Percentiles rank a stretch among this genome's conserved stretches.
These are phyloP conservation scores for Corinectria fuckeliana DNA, from an alignment of 2,329 filamentous ascomycete genomes.

Conservation along the genomic window DNA sequence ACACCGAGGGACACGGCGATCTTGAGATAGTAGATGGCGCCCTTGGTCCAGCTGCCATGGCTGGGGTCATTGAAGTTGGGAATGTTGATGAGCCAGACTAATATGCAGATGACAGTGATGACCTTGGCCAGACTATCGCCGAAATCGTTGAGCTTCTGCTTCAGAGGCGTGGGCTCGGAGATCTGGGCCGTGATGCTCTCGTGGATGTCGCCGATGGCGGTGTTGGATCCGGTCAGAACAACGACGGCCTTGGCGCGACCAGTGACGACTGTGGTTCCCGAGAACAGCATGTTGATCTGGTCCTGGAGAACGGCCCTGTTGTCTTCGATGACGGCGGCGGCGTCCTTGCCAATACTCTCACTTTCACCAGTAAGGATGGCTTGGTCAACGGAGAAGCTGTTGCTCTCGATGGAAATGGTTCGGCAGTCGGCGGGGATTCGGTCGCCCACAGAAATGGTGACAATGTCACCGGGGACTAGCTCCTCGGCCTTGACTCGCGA, in stretches of 20 bases:
- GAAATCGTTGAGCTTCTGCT: conserved; percentile 99
- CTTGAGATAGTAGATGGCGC: conserved; percentile 99
- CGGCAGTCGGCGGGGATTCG: conserved; percentile 95
- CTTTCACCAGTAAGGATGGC: conserved; percentile 97
- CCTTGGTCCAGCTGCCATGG: conserved; percentile 93
- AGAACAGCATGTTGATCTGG: conserved; percentile 97
- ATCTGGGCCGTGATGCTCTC: conserved; percentile 99
- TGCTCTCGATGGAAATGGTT: conserved; percentile 88
- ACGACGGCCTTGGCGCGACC: conserved; percentile 92
- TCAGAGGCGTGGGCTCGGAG: conserved; percentile 93
- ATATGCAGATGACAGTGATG: conserved; percentile 93
- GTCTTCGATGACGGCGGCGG: conserved; percentile 70
- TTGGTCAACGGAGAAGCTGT: conserved; percentile 96
- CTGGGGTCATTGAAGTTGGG: conserved; percentile 95
- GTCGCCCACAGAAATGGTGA: conserved; percentile 88
- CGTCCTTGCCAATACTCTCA: conserved; percentile 92
- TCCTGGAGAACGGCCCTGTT: conserved; percentile 93
- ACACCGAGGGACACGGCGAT: conserved; percentile 98
- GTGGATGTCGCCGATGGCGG: conserved; percentile 97
- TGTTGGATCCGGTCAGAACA: conserved; percentile 85
- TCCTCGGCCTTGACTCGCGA: conserved; percentile 94
- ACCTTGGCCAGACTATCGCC: conserved; percentile 96
- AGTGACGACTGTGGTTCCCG: conserved; percentile 94
- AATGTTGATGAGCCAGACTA: conserved; percentile 99
- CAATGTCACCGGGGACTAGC: conserved; percentile 90